A percentile compares a stretch with the other conserved stretches of the same genome.
Evolutionary conservation across 208 protist genomes (phyloP).

Genomic region (Acanthamoeba royreba): DNA sequence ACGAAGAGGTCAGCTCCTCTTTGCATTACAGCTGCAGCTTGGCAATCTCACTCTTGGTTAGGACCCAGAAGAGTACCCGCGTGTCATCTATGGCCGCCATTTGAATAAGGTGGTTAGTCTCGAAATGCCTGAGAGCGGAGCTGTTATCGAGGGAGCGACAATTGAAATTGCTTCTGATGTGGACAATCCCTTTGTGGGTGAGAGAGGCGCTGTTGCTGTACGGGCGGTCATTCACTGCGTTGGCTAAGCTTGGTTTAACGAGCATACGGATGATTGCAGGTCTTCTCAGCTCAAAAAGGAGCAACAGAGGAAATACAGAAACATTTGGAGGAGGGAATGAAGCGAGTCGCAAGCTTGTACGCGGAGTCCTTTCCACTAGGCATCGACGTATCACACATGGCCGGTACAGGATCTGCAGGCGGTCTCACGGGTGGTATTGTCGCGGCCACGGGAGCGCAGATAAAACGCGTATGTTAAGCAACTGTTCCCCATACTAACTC

Average conservation of each 20-base stretch:
- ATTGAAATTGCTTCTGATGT: slow-evolving; percentile 51
- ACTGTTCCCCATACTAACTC: neutral
- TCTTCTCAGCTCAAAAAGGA: slow-evolving; percentile 47
- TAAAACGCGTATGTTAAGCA: neutral
- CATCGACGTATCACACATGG: neutral
- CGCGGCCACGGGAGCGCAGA: neutral
- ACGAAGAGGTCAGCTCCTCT: neutral
- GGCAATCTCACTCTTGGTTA: neutral
- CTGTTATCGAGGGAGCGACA: neutral
- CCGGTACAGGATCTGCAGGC: slow-evolving; percentile 29
- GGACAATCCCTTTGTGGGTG: slow-evolving; percentile 31
- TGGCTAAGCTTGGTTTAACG: neutral
- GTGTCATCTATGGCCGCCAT: neutral
- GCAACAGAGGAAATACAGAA: slow-evolving; percentile 32
- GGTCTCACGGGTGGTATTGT: slow-evolving; percentile 18
- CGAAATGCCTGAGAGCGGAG: neutral
- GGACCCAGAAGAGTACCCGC: neutral
- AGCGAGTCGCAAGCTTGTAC: neutral
- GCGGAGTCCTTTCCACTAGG: neutral
- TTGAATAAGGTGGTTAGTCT: neutral
- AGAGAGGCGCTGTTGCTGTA: slow-evolving; percentile 44
- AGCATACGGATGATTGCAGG: neutral
- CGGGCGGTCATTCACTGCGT: neutral
- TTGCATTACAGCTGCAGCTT: neutral
- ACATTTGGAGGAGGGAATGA: slow-evolving; percentile 31